Evolutionary conservation across 2,329 filamentous ascomycete species (phyloP).

Genomic region (Phialocephala sp.): DNA sequence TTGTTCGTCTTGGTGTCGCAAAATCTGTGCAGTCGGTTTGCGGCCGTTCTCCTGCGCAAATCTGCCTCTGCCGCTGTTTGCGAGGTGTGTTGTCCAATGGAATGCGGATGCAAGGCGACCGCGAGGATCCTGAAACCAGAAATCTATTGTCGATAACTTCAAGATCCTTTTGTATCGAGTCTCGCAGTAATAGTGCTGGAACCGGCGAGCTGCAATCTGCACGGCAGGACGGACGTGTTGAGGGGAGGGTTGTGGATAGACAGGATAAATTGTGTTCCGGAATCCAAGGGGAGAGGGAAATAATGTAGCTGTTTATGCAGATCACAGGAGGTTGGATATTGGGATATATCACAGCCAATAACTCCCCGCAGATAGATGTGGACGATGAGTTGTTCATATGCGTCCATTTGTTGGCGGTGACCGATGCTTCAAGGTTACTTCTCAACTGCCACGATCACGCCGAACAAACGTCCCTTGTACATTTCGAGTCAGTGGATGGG

Average conservation of each 20-base stretch:
- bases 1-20: not conserved
- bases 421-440: slow-evolving; percentile 8
- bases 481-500: slow-evolving; percentile 18
- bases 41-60: not conserved
- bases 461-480: slow-evolving; percentile 17
- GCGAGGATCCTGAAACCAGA: slow-evolving; percentile 27
- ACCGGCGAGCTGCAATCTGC: not conserved
- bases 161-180: slow-evolving; percentile 9
- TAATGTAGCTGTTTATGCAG: slow-evolving; percentile 34
- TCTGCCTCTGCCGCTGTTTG: slow-evolving; percentile 8
- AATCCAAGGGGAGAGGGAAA: slow-evolving; percentile 7
- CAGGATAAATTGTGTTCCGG: slow-evolving; percentile 13
- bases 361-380: slow-evolving; percentile 17
- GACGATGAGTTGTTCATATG: slow-evolving; percentile 24
- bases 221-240: slow-evolving; percentile 9
- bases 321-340: slow-evolving; percentile 31
- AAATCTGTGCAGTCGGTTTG: not conserved
- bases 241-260: slow-evolving; percentile 13
- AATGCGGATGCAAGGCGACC: slow-evolving; percentile 25
- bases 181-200: not conserved
- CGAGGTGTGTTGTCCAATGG: slow-evolving; percentile 15
- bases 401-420: slow-evolving; percentile 19
- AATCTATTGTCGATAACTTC: slow-evolving; percentile 13
- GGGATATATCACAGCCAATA: slow-evolving; percentile 31
- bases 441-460: slow-evolving; percentile 19